These are phyloP conservation scores for Aplosporella prunicola DNA, from an alignment of 2,329 filamentous ascomycete genomes.

Conservation along the genomic window DNA sequence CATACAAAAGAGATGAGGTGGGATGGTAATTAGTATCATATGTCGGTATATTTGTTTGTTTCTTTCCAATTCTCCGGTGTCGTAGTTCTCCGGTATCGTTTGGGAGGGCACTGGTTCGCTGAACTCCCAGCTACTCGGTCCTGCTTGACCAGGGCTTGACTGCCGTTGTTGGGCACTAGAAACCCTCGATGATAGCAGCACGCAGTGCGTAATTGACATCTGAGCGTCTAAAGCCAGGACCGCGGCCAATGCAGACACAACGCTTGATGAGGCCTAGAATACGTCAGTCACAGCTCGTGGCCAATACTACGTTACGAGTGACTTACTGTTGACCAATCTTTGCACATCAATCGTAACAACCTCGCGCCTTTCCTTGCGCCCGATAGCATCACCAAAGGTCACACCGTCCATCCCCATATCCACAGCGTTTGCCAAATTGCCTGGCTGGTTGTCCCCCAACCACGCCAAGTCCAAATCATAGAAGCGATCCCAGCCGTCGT, in stretches of 20 bases:
- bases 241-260: constrained; percentile 34
- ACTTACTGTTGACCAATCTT: constrained; percentile 36
- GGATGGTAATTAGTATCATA: too few relatives aligned
- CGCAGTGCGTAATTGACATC: constrained; percentile 35
- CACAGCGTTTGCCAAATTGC: constrained; percentile 15
- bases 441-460: constrained; percentile 9
- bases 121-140: too few relatives aligned
- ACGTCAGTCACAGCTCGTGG: neutral
- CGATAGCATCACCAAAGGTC: constrained; percentile 12
- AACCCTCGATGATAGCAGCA: constrained; percentile 22
- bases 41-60: too few relatives aligned
- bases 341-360: constrained; percentile 34
- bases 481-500: constrained; percentile 7
- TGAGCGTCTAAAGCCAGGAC: constrained; percentile 34
- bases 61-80: too few relatives aligned
- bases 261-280: constrained; percentile 26
- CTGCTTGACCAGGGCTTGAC: too few relatives aligned
- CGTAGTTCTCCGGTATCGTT: too few relatives aligned
- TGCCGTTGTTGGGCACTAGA: constrained; percentile 11
- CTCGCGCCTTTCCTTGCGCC: constrained; percentile 17
- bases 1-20: too few relatives aligned
- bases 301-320: constrained; percentile 2
- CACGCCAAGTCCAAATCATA: constrained; percentile 7
- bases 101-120: too few relatives aligned
- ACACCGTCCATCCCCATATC: neutral